These are phyloP conservation scores for Cryptococcus neoformans DNA, from an alignment of 1,284 basidiomycete genomes.

Conservation along the genomic window DNA sequence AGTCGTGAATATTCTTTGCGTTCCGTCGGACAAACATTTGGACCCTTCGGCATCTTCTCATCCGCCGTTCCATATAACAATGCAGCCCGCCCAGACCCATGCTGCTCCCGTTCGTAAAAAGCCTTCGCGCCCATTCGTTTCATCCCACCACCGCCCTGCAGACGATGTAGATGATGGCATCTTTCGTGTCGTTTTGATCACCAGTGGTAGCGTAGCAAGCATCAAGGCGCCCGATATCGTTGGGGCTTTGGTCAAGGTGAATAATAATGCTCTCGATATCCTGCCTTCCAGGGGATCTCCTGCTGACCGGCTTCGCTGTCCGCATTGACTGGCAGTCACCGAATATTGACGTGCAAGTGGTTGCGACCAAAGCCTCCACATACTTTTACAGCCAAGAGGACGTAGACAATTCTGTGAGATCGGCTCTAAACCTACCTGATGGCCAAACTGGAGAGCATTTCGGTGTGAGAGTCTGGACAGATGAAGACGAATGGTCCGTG, in stretches of 20 bases:
- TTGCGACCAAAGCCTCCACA: constrained; percentile 73
- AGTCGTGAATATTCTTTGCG: not conserved
- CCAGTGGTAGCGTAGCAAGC: constrained; percentile 90
- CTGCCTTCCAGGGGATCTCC: too few species aligned
- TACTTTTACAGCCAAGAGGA: constrained; percentile 67
- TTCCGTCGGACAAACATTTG: not conserved
- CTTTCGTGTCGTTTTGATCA: constrained; percentile 73
- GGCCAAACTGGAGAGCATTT: constrained; percentile 11
- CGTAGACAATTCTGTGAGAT: constrained; percentile 50
- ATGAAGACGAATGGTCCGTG: constrained; percentile 87
- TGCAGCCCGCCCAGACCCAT: too few species aligned
- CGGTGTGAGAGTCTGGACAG: constrained; percentile 75
- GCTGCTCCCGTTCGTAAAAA: constrained; percentile 8
- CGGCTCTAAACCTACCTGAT: constrained; percentile 2
- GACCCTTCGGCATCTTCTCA: too few species aligned
- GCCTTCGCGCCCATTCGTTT: constrained; percentile 27
- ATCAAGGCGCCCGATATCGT: constrained; percentile 91
- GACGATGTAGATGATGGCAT: constrained; percentile 29
- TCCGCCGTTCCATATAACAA: too few species aligned
- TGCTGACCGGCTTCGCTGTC: not conserved
- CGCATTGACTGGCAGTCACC: constrained; percentile 54
- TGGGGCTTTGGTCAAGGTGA: constrained; percentile 65
- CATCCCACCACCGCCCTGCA: constrained; percentile 28
- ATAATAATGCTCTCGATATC: constrained; percentile 22
- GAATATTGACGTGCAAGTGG: constrained; percentile 76